Evolutionary conservation across 1,139 yeast species (phyloP).

Genomic region (Zygotorulaspora mrakii): DNA sequence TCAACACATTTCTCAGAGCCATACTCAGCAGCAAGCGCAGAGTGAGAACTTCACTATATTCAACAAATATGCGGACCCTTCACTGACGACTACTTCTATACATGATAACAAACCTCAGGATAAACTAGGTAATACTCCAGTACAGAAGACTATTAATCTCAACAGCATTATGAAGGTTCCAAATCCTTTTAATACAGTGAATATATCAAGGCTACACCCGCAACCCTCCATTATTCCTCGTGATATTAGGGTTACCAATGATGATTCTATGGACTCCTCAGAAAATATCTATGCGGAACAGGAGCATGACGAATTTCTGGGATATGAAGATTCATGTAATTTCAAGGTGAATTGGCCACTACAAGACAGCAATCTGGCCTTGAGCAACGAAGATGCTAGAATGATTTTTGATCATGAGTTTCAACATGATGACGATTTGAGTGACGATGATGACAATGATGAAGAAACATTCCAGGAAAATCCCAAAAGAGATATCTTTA

Average conservation of each 20-base stretch:
- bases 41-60: slow-evolving; percentile 27
- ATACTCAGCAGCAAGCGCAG: slow-evolving; percentile 15
- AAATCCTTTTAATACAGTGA: slow-evolving; percentile 19
- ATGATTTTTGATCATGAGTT: slow-evolving; percentile 50
- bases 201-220: slow-evolving; percentile 6
- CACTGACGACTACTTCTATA: slow-evolving; percentile 34
- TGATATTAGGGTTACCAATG: slow-evolving; percentile 16
- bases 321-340: slow-evolving; percentile 36
- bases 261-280: slow-evolving; percentile 11
- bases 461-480: slow-evolving; percentile 45
- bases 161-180: slow-evolving; percentile 22
- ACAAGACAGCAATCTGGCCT: slow-evolving; percentile 35
- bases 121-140: slow-evolving; percentile 19
- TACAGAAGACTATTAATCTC: slow-evolving; percentile 28
- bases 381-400: slow-evolving; percentile 33
- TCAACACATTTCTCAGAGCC: slow-evolving; percentile 10
- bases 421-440: slow-evolving; percentile 43
- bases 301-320: slow-evolving; percentile 15
- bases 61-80: slow-evolving; percentile 41
- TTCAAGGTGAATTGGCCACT: slow-evolving; percentile 38
- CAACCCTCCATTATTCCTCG: slow-evolving; percentile 3
- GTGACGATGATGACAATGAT: slow-evolving; percentile 44
- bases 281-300: slow-evolving; percentile 15
- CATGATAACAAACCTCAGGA: slow-evolving; percentile 5
- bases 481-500: slow-evolving; percentile 3